Base-by-base conservation (phyloP, 2,329 filamentous ascomycete species). In the Grosmannia clavigera region DNA sequence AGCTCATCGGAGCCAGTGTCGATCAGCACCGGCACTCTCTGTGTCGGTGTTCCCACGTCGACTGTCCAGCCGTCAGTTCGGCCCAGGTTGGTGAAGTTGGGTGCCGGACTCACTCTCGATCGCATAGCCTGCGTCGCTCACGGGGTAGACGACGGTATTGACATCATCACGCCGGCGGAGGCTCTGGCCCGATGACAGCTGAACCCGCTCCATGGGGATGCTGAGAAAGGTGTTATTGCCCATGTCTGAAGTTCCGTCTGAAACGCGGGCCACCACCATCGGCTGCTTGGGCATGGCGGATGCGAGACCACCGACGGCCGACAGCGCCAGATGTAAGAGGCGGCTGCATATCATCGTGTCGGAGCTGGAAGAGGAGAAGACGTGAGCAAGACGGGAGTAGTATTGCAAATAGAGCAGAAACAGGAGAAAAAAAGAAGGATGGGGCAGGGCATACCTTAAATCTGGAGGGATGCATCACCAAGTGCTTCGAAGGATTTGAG, bases 1-100 rank as follows among this genome's bases (percentile, higher is more conserved):
- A 82, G 73, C 69, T 81, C 78, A 61, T 78, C 78, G 48, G 78
- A 80, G 56, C 79, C 78, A 1, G 80, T 81, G 66, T 82, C 79
- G 60, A 82, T 68, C 62, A 78, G 76, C 40, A 79, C 75, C 57
- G 71, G 75, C 59, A 81, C 73, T 1, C 69, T 63, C 62, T 81
- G 78, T 2, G 73, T 67, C 12, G 79, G 78, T 5, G 74, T 80
- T 55, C 79, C 79, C 50, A 81, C 74, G 52, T 70, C 70, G 62
- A 79, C 70, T 73, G 58, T 10, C 27, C 40, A 38, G 4, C 9
- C 14, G 52, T 54, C 31, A 54, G 52, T 11, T 54, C 33, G 9
- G 50, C 14, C 50, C 35, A 2, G 10, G 9, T 35, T 35, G 33
- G 6, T 35, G 33, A 11, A 7, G 9, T 5, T 2, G 5, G 14